phyloP scores from a whole-genome alignment of 2,329 filamentous ascomycete genomes.

The Emmonsia crescens region DNA sequence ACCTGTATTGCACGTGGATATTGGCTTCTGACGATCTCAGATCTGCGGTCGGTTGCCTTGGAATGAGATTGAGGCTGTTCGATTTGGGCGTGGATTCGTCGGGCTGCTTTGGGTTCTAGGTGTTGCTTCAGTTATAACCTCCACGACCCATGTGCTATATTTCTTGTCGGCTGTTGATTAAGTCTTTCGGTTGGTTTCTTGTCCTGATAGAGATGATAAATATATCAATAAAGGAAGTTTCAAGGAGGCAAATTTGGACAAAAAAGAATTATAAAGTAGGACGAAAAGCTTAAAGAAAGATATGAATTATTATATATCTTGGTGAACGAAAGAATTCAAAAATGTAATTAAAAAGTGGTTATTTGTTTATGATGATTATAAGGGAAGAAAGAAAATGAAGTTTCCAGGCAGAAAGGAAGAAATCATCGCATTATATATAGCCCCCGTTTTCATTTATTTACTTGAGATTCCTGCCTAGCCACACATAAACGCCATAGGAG shows the following conservation, averaged over 20 bases:
- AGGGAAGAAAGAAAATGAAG: background rate
- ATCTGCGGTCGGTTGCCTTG: background rate
- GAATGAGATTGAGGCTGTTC: background rate
- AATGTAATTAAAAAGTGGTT: background rate
- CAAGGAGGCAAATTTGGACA: background rate
- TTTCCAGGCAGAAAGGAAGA: constrained; percentile 1
- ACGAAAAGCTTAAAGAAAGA: background rate
- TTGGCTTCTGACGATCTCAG: background rate
- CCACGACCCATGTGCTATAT: constrained; percentile 3
- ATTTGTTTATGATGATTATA: background rate
- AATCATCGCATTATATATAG: constrained; percentile 1
- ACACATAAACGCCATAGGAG: background rate
- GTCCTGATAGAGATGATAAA: background rate
- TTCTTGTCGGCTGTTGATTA: background rate
- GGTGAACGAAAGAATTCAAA: constrained; percentile 1
- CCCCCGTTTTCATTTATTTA: background rate
- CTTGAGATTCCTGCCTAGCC: background rate
- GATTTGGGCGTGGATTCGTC: background rate
- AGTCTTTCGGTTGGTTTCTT: background rate
- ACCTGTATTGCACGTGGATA: background rate
- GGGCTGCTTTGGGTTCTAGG: background rate
- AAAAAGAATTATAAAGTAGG: background rate
- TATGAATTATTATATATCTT: constrained; percentile 2
- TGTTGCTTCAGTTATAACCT: constrained; percentile 3
- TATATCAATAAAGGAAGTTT: background rate